These are phyloP conservation scores for Metarhizium guizhouense DNA, from an alignment of 2,329 filamentous ascomycete genomes.

Conservation along the genomic window DNA sequence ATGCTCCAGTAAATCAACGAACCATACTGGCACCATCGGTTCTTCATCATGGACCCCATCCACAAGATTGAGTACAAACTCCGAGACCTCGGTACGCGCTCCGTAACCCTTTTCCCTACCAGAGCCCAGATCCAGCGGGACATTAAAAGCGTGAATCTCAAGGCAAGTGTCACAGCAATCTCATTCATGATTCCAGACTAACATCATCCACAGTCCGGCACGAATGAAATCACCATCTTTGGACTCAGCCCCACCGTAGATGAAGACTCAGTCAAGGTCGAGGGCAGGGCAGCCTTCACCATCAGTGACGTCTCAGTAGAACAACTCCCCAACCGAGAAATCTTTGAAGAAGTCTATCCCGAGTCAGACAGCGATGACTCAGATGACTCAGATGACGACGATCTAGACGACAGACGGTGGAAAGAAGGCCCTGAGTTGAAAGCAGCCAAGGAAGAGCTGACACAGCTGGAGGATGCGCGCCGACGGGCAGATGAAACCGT, in stretches of 20 bases:
- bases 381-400: conserved; percentile 20
- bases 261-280: conserved; percentile 51
- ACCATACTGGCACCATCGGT: too few relatives aligned
- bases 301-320: conserved; percentile 55
- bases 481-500: conserved; percentile 13
- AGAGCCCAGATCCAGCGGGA: conserved; percentile 53
- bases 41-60: conserved; percentile 26
- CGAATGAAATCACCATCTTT: conserved; percentile 48
- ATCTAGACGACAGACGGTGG: conserved; percentile 14
- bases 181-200: not conserved
- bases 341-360: conserved; percentile 42
- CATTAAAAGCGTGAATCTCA: conserved; percentile 39
- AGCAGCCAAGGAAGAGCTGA: conserved; percentile 18
- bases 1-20: too few relatives aligned
- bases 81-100: conserved; percentile 47
- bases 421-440: conserved; percentile 11
- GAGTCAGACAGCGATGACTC: conserved; percentile 28
- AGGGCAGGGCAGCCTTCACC: conserved; percentile 44
- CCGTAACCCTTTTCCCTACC: conserved; percentile 54
- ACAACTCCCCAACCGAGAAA: conserved; percentile 41
- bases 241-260: conserved; percentile 48
- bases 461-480: conserved; percentile 15
- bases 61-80: conserved; percentile 44
- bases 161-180: conserved; percentile 11
- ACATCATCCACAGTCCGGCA: conserved; percentile 32